Conservation (phyloP, 2,329 filamentous ascomycete genomes). For the Gnomoniopsis smithogilvyi region DNA sequence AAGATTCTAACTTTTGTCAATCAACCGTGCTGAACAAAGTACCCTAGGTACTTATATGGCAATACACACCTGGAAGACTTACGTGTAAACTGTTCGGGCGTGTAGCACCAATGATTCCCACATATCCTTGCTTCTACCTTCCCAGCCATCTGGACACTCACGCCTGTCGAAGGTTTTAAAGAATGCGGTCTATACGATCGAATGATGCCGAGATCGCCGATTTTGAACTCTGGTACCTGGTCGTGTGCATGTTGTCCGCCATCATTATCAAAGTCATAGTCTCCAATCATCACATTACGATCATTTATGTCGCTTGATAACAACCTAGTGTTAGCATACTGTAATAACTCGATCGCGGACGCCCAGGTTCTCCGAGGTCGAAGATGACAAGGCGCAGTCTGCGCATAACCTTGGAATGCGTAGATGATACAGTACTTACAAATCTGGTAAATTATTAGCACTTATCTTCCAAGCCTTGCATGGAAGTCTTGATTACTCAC, state of each 20-base stretch:
- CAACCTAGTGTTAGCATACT: no score
- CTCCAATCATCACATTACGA: conserved; percentile 5
- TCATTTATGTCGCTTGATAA: conserved; percentile 12
- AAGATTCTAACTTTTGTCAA: neutral
- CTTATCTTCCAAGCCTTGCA: no score
- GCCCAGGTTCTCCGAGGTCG: no score
- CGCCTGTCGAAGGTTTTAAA: no score
- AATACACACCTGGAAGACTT: no score
- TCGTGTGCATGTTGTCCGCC: neutral
- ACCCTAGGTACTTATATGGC: no score
- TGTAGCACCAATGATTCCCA: conserved; percentile 2
- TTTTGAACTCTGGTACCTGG: neutral
- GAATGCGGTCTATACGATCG: neutral
- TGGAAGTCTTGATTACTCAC: neutral
- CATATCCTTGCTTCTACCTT: neutral
- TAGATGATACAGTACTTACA: no score
- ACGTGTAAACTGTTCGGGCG: conserved; percentile 1
- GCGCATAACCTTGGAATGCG: no score
- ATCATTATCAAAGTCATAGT: neutral
- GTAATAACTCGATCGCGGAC: no score
- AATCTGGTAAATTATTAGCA: no score
- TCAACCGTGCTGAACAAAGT: no score
- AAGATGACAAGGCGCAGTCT: no score
- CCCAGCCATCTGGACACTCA: neutral
- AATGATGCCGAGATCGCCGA: neutral